Evolutionary conservation across 148 eudicot genomes (phyloP).

Genomic region (Rhododendron henanense): DNA sequence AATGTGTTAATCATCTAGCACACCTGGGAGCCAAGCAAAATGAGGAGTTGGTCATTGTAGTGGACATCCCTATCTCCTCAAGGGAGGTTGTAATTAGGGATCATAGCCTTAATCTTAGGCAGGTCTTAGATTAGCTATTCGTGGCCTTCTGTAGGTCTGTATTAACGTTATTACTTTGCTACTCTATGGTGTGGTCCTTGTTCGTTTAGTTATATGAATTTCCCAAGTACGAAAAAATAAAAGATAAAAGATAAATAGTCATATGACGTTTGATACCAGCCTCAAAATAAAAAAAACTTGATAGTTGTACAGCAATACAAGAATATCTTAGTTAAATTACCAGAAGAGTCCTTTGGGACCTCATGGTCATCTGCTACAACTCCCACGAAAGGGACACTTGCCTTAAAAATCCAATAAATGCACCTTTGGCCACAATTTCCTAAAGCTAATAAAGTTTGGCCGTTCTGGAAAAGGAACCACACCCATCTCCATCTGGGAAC

Average conservation of each 20-base stretch:
- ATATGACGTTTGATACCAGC: background rate
- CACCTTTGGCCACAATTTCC: background rate
- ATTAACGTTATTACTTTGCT: no score
- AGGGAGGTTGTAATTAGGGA: no score
- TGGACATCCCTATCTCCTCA: no score
- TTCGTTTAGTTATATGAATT: no score
- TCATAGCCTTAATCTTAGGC: no score
- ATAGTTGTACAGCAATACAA: background rate
- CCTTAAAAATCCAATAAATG: background rate
- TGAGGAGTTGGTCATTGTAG: no score
- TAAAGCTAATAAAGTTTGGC: background rate
- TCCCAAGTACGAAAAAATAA: no score
- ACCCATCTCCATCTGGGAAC: background rate
- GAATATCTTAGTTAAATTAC: background rate
- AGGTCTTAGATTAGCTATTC: no score
- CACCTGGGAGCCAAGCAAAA: no score
- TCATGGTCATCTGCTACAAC: background rate
- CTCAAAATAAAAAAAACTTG: background rate
- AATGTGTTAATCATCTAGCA: no score
- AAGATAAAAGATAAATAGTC: background rate
- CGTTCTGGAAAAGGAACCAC: background rate
- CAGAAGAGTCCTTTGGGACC: background rate
- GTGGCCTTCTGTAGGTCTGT: no score
- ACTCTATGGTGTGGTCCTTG: no score
- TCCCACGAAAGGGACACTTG: background rate